A percentile compares a stretch with the other conserved stretches of the same genome.
These are phyloP conservation scores for Leccinum obscurum DNA, from an alignment of 768 basidiomycete species.

Conservation along the genomic window DNA sequence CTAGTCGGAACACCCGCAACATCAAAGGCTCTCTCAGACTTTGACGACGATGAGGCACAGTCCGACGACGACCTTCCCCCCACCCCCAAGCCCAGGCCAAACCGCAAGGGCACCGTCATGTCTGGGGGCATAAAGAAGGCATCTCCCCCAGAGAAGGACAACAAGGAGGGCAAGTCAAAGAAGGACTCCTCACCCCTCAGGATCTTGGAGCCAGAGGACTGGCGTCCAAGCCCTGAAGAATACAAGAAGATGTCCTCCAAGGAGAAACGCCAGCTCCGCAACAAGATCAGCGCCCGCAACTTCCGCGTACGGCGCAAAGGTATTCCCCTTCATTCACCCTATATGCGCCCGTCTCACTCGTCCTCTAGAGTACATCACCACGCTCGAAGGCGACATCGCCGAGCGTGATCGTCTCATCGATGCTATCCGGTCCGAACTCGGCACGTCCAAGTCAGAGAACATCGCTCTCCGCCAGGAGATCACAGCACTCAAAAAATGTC, in stretches of 20 bases:
- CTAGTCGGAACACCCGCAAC: constrained; percentile 66
- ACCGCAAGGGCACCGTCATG: constrained; percentile 66
- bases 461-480: constrained; percentile 79
- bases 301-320: constrained; percentile 95
- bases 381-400: constrained; percentile 90
- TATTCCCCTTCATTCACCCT: constrained; percentile 27
- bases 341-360: background rate
- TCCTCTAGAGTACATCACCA: constrained; percentile 82
- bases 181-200: constrained; percentile 31
- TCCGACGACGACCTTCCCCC: constrained; percentile 31
- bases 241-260: constrained; percentile 95
- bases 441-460: constrained; percentile 79
- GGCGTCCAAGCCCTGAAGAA: constrained; percentile 87
- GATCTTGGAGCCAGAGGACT: constrained; percentile 57
- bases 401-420: constrained; percentile 91
- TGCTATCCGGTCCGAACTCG: constrained; percentile 82
- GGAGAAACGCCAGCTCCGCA: constrained; percentile 93
- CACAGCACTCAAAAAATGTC: constrained; percentile 66
- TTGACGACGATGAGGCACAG: constrained; percentile 41
- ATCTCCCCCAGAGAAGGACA: constrained; percentile 37
- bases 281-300: constrained; percentile 95
- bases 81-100: constrained; percentile 46
- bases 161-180: constrained; percentile 20
- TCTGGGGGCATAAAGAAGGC: constrained; percentile 76
- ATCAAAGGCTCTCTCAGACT: constrained; percentile 43